These are phyloP conservation scores for Pachysandra terminalis DNA, from an alignment of 164 flowering plant species.

Conservation along the genomic window DNA sequence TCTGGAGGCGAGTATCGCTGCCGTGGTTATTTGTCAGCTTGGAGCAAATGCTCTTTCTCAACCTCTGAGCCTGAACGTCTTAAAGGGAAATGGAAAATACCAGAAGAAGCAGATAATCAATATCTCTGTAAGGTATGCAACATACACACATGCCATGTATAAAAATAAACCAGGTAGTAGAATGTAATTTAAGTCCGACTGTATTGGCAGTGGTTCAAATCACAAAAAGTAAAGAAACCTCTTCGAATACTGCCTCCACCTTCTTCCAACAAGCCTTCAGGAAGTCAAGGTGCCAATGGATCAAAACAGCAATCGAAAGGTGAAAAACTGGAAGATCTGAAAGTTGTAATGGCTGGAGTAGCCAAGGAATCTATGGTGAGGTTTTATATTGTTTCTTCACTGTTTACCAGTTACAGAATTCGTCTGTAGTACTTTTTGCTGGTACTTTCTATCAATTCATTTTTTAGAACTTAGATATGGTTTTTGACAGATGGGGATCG, in stretches of 20 bases:
- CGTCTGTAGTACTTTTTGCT: neutral
- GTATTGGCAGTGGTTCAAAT: conserved; percentile 76
- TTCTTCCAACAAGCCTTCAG: conserved; percentile 30
- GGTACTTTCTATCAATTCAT: neutral
- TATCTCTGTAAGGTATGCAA: conserved; percentile 67
- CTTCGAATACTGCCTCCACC: conserved; percentile 58
- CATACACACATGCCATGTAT: neutral
- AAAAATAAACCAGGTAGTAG: neutral
- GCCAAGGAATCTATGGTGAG: conserved; percentile 53
- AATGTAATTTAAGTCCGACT: conserved; percentile 10
- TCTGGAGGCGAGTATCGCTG: conserved; percentile 76
- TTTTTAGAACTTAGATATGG: too few species aligned
- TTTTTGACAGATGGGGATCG: too few species aligned
- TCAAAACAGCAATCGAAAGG: conserved; percentile 30
- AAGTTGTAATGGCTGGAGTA: conserved; percentile 56
- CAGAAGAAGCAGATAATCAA: conserved; percentile 56
- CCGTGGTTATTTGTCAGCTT: conserved; percentile 78
- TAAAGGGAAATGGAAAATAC: conserved; percentile 85
- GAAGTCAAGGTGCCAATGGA: conserved; percentile 32
- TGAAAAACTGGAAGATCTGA: conserved; percentile 61
- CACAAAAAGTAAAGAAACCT: conserved; percentile 73
- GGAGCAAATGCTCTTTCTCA: conserved; percentile 91
- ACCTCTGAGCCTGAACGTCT: conserved; percentile 65
- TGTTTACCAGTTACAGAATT: neutral
- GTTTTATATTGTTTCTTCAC: neutral